Evolutionary conservation across 1,139 yeast species (phyloP).

Genomic region (Diutina rugosa): DNA sequence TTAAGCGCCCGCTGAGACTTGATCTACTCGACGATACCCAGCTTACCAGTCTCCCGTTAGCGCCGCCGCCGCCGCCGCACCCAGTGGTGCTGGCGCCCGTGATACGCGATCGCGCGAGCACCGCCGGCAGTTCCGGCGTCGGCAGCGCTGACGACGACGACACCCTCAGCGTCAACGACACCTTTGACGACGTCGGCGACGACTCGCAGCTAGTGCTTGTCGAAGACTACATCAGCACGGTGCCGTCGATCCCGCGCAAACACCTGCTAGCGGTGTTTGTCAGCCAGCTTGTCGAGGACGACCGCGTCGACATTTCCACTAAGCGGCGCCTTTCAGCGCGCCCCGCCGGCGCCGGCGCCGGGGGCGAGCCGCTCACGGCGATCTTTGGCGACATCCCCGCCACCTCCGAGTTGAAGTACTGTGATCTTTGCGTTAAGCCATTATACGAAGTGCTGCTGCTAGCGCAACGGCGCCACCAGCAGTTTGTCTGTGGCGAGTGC

Average conservation of each 20-base stretch:
- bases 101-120: background rate
- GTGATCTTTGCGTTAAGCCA: slow-evolving; percentile 57
- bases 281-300: background rate
- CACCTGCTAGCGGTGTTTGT: background rate
- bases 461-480: background rate
- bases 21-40: slow-evolving; percentile 1
- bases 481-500: slow-evolving; percentile 56
- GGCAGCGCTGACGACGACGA: background rate
- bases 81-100: background rate
- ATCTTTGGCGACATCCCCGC: slow-evolving; percentile 31
- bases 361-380: slow-evolving; percentile 20
- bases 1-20: background rate
- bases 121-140: background rate
- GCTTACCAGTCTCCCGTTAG: slow-evolving; percentile 1
- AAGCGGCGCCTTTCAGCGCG: background rate
- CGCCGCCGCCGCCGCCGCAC: background rate
- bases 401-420: slow-evolving; percentile 32
- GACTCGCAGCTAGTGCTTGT: background rate
- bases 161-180: background rate
- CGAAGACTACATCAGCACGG: background rate
- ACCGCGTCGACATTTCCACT: background rate
- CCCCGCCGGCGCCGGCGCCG: background rate
- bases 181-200: background rate
- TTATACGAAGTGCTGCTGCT: slow-evolving; percentile 37
- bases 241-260: background rate